Evolutionary conservation across 805 yeast genomes (phyloP), one percentile per base, ranked within the genome.

Genomic region (Millerozyma acaciae): DNA sequence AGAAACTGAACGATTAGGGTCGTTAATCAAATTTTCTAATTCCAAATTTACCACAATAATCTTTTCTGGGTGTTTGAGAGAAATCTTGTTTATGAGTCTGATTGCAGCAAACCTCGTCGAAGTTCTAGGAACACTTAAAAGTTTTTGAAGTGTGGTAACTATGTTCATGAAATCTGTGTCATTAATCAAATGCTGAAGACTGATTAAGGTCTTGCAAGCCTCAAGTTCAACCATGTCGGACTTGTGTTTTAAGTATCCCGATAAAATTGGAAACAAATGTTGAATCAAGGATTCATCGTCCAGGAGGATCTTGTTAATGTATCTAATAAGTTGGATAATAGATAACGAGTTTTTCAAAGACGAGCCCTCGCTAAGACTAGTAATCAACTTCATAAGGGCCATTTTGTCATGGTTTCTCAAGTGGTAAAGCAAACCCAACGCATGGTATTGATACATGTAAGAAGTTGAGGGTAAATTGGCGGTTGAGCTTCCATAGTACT

Each of bases 41-140:
- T 89, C 97, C 32, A 73, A 66, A 54, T 87, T 93, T 58, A 94
- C 87, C 28, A 76, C 75, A 43, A 84, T 78, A 32, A 83, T 75
- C 50, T 78, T 81, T 47, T 82, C 85, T 6, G 97, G 96, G 41
- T 78, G 77, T 44, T 72, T 75, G 73, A 83, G 70, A 4, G 97
- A 90, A 47, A 85, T 76, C 52, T 80, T 80, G 68, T 88, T 89
- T 51, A 93, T 74, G 40, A 88, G 74, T 64, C 98, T 76, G 35
- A 90, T 86, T 17, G 97, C 97, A 3, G 96, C 87, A 62, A 93
- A 93, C 52, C 95, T 76, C 6, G 95, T 78, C 21, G 90, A 83
- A 13, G 85, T 82, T 53, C 96, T 75, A 45, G 97, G 96, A 28
- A 88, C 90, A n/a, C 80, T 62, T 49, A 93, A 65, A 50, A 89